Percentiles rank a stretch among this genome's conserved stretches.
phyloP scores from a whole-genome alignment of 257 asterid genomes.

The Fraxinus excelsior region DNA sequence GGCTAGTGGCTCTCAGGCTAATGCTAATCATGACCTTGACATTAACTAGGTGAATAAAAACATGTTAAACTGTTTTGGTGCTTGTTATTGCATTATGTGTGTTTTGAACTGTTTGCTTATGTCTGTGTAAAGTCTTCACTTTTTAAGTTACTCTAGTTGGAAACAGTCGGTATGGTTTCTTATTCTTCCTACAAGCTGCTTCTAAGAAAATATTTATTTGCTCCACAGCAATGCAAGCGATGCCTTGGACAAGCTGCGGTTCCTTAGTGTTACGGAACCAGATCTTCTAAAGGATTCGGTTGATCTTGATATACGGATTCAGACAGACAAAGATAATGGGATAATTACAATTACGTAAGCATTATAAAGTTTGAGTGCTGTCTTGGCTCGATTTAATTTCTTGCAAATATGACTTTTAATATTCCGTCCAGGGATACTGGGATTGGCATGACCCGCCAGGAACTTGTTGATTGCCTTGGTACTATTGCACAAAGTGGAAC shows the following conservation, averaged over 20 bases:
- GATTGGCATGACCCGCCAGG: slow-evolving; percentile 94
- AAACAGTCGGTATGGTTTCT: not conserved
- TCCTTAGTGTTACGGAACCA: slow-evolving; percentile 88
- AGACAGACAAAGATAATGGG: slow-evolving; percentile 87
- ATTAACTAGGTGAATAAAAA: not conserved
- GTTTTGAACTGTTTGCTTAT: not conserved
- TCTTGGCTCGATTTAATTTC: slow-evolving; percentile 11
- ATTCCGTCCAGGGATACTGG: slow-evolving; percentile 75
- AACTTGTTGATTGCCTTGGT: slow-evolving; percentile 93
- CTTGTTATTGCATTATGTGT: not conserved
- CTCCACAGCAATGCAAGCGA: slow-evolving; percentile 91
- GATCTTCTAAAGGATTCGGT: slow-evolving; percentile 68
- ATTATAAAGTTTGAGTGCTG: not conserved
- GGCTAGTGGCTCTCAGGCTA: not conserved
- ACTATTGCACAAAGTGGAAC: slow-evolving; percentile 99
- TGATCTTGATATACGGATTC: slow-evolving; percentile 90
- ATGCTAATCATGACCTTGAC: not conserved
- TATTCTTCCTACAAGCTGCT: slow-evolving; percentile 2
- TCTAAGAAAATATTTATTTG: slow-evolving; percentile 16
- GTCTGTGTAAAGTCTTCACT: not conserved
- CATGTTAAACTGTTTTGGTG: not conserved
- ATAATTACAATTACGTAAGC: slow-evolving; percentile 78
- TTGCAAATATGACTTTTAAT: slow-evolving; percentile 21
- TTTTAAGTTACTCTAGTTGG: not conserved
- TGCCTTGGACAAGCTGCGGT: slow-evolving; percentile 97